Evolutionary conservation across 2,329 filamentous ascomycete species (phyloP).

Genomic region (Stromatinia cepivora): DNA sequence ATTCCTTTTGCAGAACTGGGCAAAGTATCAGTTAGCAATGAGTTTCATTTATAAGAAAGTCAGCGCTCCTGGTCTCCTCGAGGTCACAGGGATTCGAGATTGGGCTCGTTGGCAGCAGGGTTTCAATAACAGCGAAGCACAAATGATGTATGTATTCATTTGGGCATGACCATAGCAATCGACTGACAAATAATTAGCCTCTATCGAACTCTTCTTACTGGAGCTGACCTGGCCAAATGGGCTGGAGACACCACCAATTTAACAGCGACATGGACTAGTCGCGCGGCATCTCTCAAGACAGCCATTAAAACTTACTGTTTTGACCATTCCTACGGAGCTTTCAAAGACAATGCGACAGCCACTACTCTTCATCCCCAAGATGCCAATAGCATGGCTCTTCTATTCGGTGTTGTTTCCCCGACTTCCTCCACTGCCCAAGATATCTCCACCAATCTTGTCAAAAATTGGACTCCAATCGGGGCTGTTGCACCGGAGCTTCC

Average conservation of each 20-base stretch:
- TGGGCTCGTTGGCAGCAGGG: conserved; percentile 38
- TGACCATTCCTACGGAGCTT: conserved; percentile 31
- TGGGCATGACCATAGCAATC: neutral
- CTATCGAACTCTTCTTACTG: conserved; percentile 51
- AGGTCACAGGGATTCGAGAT: conserved; percentile 36
- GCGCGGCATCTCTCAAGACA: conserved; percentile 27
- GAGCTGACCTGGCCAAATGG: conserved; percentile 48
- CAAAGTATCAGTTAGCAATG: conserved; percentile 52
- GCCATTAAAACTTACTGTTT: conserved; percentile 34
- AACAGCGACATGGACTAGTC: conserved; percentile 28
- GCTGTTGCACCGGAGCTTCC: conserved; percentile 56
- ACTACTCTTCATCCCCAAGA: conserved; percentile 60
- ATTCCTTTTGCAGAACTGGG: conserved; percentile 52
- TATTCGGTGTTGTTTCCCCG: conserved; percentile 35
- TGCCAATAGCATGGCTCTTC: conserved; percentile 56
- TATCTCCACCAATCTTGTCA: conserved; percentile 41
- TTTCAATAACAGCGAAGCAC: conserved; percentile 34
- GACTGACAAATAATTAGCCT: conserved; percentile 27
- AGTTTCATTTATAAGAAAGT: conserved; percentile 47
- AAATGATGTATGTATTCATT: conserved; percentile 34
- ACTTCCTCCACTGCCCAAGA: conserved; percentile 32
- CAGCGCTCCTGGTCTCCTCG: conserved; percentile 37
- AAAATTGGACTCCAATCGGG: conserved; percentile 57
- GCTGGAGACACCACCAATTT: conserved; percentile 37
- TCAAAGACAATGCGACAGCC: conserved; percentile 48